These are phyloP conservation scores for Coemansia sp. DNA, from an alignment of 192 early-diverging fungal genomes.

Conservation along the genomic window DNA sequence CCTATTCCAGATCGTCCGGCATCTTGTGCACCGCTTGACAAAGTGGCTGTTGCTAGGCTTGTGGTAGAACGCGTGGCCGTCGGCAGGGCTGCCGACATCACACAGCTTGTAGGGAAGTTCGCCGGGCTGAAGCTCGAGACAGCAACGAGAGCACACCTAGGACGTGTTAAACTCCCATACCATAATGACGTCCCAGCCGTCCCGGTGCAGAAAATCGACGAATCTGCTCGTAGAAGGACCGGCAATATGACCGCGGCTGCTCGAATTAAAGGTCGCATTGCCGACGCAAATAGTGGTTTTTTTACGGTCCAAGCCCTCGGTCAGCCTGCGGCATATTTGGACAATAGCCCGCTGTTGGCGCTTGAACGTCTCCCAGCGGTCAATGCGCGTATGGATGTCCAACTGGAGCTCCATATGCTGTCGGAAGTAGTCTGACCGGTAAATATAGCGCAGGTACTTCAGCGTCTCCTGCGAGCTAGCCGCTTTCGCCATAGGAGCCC, in stretches of 20 bases:
- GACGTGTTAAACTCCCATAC: neutral
- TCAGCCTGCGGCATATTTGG: too few relatives aligned
- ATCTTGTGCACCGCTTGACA: neutral
- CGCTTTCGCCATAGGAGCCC: too few relatives aligned
- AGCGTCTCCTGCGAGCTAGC: too few relatives aligned
- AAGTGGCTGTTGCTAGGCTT: neutral
- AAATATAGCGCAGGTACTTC: too few relatives aligned
- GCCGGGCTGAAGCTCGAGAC: neutral
- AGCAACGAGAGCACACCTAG: neutral
- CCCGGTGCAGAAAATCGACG: neutral
- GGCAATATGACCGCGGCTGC: neutral
- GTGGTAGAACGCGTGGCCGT: neutral
- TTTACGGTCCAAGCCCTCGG: neutral
- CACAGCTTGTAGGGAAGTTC: neutral
- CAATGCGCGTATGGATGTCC: too few relatives aligned
- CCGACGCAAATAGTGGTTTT: neutral
- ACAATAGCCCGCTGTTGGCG: neutral
- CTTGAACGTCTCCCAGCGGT: neutral
- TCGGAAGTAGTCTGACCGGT: neutral
- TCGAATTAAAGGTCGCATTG: neutral
- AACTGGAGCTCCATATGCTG: neutral
- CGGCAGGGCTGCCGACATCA: neutral
- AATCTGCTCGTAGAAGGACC: neutral
- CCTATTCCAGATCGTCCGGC: neutral
- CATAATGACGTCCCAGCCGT: neutral